Evolutionary conservation across 2,329 filamentous ascomycete genomes (phyloP).

Genomic region (Pyricularia grisea): DNA sequence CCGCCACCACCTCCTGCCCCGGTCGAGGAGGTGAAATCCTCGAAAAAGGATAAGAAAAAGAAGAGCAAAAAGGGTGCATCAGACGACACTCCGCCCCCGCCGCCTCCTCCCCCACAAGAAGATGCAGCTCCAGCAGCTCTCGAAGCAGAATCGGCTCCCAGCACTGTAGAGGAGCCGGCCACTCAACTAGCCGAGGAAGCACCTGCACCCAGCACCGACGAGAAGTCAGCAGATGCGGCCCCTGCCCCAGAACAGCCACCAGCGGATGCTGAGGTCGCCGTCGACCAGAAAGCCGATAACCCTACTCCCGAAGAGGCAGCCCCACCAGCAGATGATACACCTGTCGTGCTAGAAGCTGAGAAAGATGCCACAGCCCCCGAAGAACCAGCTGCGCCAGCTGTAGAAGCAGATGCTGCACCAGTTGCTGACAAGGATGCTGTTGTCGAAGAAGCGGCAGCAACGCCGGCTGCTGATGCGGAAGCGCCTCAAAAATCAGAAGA

Average conservation of each 20-base stretch:
- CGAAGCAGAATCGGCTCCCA: background rate
- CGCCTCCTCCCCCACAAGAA: background rate
- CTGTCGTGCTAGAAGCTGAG: background rate
- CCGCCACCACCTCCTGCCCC: background rate
- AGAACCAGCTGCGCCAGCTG: background rate
- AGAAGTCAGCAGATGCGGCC: background rate
- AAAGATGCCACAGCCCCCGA: background rate
- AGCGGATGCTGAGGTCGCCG: background rate
- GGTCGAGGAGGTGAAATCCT: background rate
- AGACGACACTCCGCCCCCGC: background rate
- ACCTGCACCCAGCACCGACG: background rate
- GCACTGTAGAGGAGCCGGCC: background rate
- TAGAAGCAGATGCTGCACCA: background rate
- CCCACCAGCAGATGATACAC: conserved; percentile 4
- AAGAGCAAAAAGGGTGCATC: conserved; percentile 2
- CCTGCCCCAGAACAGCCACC: background rate
- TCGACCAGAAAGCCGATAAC: background rate
- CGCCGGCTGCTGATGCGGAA: background rate
- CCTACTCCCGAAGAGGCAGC: conserved; percentile 5
- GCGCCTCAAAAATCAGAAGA: background rate
- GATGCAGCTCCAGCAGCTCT: background rate
- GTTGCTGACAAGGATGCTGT: background rate
- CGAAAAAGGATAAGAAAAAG: conserved; percentile 1
- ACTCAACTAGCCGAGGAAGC: conserved; percentile 2
- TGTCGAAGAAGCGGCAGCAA: background rate